Base-by-base conservation (phyloP, 257 asterid species). In the Solanum virginianum region DNA sequence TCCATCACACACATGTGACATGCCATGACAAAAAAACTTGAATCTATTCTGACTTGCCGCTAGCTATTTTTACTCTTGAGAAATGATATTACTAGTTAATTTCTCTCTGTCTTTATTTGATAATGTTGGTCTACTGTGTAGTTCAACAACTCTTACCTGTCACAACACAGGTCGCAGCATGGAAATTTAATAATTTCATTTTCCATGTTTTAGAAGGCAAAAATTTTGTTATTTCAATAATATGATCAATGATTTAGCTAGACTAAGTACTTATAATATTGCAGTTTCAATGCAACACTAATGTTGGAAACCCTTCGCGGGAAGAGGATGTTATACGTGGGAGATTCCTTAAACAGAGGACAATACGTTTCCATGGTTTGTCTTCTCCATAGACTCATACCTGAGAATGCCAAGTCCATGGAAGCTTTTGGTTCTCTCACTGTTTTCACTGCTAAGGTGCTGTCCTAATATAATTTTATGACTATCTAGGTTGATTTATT, bases 331-430 rank as follows among this genome's bases (percentile, higher is more conserved):
- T 87, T 94, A 94, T 93, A 91, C 51, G 97, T 93, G 1, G 98
- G 98, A 2, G 98, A 95, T 89, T 95, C 98, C 18, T 85, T 92
- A 16, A 91, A 91, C 89, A 88, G 98, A 63, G 95, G 96, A 12
- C 98, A 95, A 66, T 92, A 72, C 41, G 86, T 89, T 6, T 95
- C 98, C 85, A 80, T 95, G 92, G 72, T 95, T 60, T 95, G 98
- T 72, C 95, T 95, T 82, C 93, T 95, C 51, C 93, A 94, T 9
- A 84, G 80, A 84, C 24, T 20, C 84, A 89, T 95, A 47, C 98
- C 95, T 3, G 85, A 86, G 54, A 75, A 91, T 82, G 94, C 96
- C 47, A 91, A 91, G 53, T 92, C 98, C 88, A 84, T 93, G 84
- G 77, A 86, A 72, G 80, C 85, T 45, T 10, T 39, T 45, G 95